Evolutionary conservation across 2,329 filamentous ascomycete species (phyloP), one percentile per base, ranked within the genome.

Genomic region (Aspergillus versicolor): DNA sequence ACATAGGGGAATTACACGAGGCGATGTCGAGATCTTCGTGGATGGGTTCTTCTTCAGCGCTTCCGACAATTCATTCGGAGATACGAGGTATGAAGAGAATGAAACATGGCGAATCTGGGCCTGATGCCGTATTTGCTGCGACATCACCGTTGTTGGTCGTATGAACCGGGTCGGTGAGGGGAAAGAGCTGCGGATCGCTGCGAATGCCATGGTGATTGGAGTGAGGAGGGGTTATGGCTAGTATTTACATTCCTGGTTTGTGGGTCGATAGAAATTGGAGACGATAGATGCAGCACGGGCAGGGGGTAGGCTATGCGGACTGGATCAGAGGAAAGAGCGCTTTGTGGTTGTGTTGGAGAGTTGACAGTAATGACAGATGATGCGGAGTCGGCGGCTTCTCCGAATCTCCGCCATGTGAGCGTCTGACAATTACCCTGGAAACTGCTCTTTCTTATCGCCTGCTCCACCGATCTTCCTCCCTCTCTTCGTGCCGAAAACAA

Each of bases 1-100:
- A 75, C 92, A 97, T 42, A 99, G 82, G 3, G 94, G 90, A 53
- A 99, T 87, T 43, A 95, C 88, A 64, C 90, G 87, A 1, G 93
- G 89, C 12, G 91, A 86, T 43, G 90, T 89, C 59, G 90, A 91
- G 67, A 93, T 89, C 61, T 88, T 86, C 52, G 88, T 89, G 12
- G 88, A 84, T 3, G 91, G 84, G 73, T 93, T 95, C 77, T 88
- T 89, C 75, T 89, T 88, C 51, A 99, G 82, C 51, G 92, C 92
- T 63, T 89, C 84, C 70, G 88, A 77, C 56, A 97, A 87, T 75
- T 97, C 88, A 60, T 86, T 84, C 1, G 94, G 93, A 2, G 90
- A 88, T 69, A 99, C 88, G 61, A 97, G 82, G 74, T 96, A 97
- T 54, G 88, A 90, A 58, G 87, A 88, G 70, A 96, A 87, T 19